Evolutionary conservation across 106 monocot genomes (phyloP), one percentile per base, ranked within the genome.

Genomic region (Dendrobium huoshanense): DNA sequence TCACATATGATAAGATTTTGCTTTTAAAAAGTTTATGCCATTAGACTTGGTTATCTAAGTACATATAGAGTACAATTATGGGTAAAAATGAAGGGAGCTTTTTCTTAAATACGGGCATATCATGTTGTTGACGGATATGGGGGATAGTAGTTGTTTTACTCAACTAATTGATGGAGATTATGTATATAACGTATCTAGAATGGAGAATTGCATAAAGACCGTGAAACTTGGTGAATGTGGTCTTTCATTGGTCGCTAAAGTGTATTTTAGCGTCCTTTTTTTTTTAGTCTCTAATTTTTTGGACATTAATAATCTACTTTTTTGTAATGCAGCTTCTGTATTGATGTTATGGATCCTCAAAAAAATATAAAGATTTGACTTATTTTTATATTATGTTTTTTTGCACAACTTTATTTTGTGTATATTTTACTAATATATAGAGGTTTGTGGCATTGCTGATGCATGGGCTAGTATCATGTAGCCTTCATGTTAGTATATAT

Each of bases 81-180:
- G 74, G 18, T 15, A 31, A 74, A 20, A 74, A 43, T 42, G 41
- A 16, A 74, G 59, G 11, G 37, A 74, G 41, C 7, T 74, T 74
- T 7, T 42, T 43, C 43, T 41, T 74, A 74, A 6, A 31, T 43
- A 11, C 18, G 43, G 8, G 3, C 43, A 44, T 74, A 4, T 43
- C 7, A 43, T 43, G n/a, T 74, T 74, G 13, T 51, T 51, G 2
- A 33, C 84, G 89, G 92, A 86, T 77, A 92, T 92, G 92, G 86
- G 29, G 41, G 88, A 86, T 2, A 79, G 78, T 5, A n/a, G 67
- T 74, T 88, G 81, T 49, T 90, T 87, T 76, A 56, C 83, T 16
- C 90, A 90, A 65, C 88, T 93, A 4, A 87, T 93, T 85, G 88
- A 90, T 81, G 93, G 90, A 67, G 88, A 93, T 80, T 90, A 88